These are phyloP conservation scores for Fragilaria crotonensis DNA, from an alignment of 108 stramenopile genomes.

Conservation along the genomic window DNA sequence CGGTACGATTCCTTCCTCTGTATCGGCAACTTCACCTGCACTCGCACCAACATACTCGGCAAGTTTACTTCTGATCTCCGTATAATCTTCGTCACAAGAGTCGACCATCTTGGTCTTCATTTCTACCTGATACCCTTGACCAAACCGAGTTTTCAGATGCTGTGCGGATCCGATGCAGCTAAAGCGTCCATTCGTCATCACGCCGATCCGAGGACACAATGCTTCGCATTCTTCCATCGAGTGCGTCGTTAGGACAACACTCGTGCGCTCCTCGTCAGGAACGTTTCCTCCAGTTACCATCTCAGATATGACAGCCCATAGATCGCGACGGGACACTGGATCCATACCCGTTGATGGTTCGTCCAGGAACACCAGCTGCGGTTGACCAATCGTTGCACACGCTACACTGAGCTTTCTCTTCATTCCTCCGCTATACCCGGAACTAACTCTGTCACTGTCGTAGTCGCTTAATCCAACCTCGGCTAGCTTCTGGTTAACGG, in stretches of 20 bases:
- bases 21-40: not conserved
- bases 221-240: slow-evolving; percentile 92
- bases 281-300: not conserved
- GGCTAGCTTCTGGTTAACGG: slow-evolving; percentile 31
- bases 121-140: slow-evolving; percentile 46
- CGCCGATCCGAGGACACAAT: slow-evolving; percentile 84
- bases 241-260: slow-evolving; percentile 60
- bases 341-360: slow-evolving; percentile 58
- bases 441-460: slow-evolving; percentile 31
- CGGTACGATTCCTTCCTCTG: slow-evolving; percentile 12
- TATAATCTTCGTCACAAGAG: slow-evolving; percentile 32
- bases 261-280: slow-evolving; percentile 22
- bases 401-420: slow-evolving; percentile 68
- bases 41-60: not conserved
- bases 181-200: slow-evolving; percentile 80
- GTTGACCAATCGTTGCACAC: slow-evolving; percentile 36
- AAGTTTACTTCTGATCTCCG: slow-evolving; percentile 12
- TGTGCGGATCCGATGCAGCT: slow-evolving; percentile 71
- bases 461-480: slow-evolving; percentile 51
- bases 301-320: slow-evolving; percentile 38
- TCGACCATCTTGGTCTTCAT: slow-evolving; percentile 40
- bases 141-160: slow-evolving; percentile 54
- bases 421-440: slow-evolving; percentile 61
- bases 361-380: slow-evolving; percentile 43
- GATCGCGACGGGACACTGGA: slow-evolving; percentile 39